Base-by-base conservation (phyloP, 108 stramenopile species). In the Skeletonema potamos region DNA sequence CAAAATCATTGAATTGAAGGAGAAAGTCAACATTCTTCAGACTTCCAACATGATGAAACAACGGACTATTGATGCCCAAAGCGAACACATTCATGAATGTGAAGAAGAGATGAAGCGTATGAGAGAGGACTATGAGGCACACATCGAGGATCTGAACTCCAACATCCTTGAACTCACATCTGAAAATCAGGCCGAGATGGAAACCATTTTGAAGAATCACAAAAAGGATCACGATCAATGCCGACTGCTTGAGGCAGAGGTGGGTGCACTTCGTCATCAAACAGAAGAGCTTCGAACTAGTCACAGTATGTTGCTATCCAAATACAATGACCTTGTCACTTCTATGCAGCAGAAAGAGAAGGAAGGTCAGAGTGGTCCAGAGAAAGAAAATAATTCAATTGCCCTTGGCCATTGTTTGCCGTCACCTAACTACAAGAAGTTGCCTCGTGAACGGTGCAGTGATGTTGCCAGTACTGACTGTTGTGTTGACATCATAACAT, bases 21-120 rank as follows among this genome's bases (percentile, higher is more conserved):
- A 67, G 20, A 72, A 86, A 36, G 54, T 87, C 13, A 22, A 26
- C 13, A 17, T 29, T 34, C 67, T 81, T 13, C 84, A 76, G 24
- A 68, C 79, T 13, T 57, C 58, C 10, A 79, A 74, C 48, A 61
- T 72, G 2, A 73, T 71, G 63, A 86, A 90, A 58, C 77, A 87
- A 27, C 56, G 73, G 11, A 72, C 77, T 17, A 82, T 91, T 29
- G 79, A 80, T 26, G 89, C 90, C 32, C 79, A 91, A 24, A 64
- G 83, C 71, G 92, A 93, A 28, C 72, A 89, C 39, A 83, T 96
- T 26, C 84, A 85, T 46, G 95, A 92, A 64, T 90, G 91, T 57
- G 92, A 96, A 70, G 86, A 89, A 34, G 94, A 95, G 68, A 92
- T 92, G 86, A 64, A 68, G 18, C 86, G 94, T 28, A 90, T 93